These are phyloP conservation scores for Brassica incana DNA, from an alignment of 345 rosid species.

Conservation along the genomic window DNA sequence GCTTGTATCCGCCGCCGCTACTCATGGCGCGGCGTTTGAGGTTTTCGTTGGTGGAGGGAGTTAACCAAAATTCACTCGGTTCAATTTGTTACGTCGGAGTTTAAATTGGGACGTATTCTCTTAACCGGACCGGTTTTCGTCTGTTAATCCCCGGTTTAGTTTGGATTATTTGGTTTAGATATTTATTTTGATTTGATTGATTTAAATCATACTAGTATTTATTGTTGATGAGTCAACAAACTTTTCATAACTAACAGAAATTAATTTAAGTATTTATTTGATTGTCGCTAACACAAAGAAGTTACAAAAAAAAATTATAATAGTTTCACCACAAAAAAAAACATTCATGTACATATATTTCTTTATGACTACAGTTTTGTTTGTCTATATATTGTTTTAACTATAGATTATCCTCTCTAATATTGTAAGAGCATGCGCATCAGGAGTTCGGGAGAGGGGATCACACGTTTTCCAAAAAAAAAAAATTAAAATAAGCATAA, in stretches of 20 bases:
- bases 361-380: background rate
- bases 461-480: no score
- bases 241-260: no score
- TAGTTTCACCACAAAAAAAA: background rate
- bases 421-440: no score
- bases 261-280: background rate
- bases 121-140: background rate
- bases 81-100: background rate
- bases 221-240: background rate
- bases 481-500: no score
- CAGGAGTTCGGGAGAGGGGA: no score
- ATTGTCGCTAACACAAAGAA: background rate
- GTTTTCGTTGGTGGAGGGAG: background rate
- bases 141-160: background rate
- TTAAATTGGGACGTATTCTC: background rate
- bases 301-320: background rate
- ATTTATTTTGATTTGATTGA: no score
- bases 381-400: background rate
- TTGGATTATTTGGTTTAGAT: background rate
- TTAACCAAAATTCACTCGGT: background rate
- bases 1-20: constrained; percentile 9
- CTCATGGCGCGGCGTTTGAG: constrained; percentile 10
- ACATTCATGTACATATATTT: background rate
- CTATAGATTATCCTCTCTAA: background rate
- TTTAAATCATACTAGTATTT: background rate